These are phyloP conservation scores for Pseudocercospora pini-densiflorae DNA, from an alignment of 2,329 filamentous ascomycete species.

Conservation along the genomic window DNA sequence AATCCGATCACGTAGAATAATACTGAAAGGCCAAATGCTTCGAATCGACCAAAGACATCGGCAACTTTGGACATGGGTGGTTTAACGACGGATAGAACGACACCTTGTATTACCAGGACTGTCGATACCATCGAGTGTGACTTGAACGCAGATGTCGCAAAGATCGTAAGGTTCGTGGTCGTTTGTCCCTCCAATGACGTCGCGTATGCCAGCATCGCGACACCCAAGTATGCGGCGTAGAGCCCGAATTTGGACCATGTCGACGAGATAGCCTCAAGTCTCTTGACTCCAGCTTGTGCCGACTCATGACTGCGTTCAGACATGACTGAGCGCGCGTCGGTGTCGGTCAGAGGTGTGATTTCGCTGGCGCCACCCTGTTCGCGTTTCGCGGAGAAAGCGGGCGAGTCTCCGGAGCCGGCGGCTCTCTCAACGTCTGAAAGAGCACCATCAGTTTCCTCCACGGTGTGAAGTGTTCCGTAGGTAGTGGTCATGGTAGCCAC, in stretches of 20 bases:
- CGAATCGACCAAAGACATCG: conserved; percentile 65
- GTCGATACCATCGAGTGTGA: conserved; percentile 69
- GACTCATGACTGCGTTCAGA: conserved; percentile 34
- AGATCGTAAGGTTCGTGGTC: conserved; percentile 63
- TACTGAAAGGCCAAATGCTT: conserved; percentile 61
- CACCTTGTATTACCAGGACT: conserved; percentile 65
- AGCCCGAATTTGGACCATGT: conserved; percentile 55
- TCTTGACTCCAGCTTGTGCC: conserved; percentile 54
- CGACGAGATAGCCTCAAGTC: conserved; percentile 53
- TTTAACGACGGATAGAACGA: conserved; percentile 66
- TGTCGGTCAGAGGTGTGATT: conserved; percentile 24
- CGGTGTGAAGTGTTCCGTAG: conserved; percentile 28
- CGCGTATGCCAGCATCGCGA: conserved; percentile 59
- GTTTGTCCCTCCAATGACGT: conserved; percentile 71
- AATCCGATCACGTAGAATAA: conserved; percentile 62
- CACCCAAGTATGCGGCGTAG: conserved; percentile 52
- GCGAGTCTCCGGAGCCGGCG: conserved; percentile 18
- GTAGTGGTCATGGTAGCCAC: conserved; percentile 21
- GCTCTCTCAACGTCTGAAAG: conserved; percentile 24
- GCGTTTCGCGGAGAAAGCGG: conserved; percentile 25
- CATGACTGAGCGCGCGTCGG: conserved; percentile 30
- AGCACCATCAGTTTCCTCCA: conserved; percentile 17
- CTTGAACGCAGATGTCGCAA: conserved; percentile 68
- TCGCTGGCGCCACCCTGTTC: conserved; percentile 23
- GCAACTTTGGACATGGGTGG: conserved; percentile 66